Conservation (phyloP, 371 early-diverging fungal species). For the Mucor lusitanicus region DNA sequence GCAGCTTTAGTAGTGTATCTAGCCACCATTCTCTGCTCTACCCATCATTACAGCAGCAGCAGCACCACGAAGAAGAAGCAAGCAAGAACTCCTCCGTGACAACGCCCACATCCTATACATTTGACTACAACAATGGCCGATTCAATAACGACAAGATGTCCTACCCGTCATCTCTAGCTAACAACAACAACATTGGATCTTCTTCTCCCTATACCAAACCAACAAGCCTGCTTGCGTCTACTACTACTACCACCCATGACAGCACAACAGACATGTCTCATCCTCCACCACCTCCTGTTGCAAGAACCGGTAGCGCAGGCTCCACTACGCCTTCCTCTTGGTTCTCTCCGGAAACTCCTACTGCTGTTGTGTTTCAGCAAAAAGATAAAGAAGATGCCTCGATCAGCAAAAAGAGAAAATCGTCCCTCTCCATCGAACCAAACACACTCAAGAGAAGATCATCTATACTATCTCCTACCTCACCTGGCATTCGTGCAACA, state of each 20-base stretch:
- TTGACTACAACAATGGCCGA: slow-evolving; percentile 2
- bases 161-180: background rate
- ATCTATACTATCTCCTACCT: background rate
- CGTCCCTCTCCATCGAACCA: background rate
- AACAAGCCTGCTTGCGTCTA: background rate
- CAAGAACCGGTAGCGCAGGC: slow-evolving; percentile 6
- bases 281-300: background rate
- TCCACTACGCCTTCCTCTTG: slow-evolving; percentile 25
- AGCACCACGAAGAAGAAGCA: slow-evolving; percentile 12
- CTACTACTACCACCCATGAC: background rate
- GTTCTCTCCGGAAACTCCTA: slow-evolving; percentile 29
- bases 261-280: background rate
- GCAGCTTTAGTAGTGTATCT: slow-evolving; percentile 22
- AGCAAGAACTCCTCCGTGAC: slow-evolving; percentile 6
- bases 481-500: slow-evolving; percentile 2
- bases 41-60: background rate
- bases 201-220: slow-evolving; percentile 11
- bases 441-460: slow-evolving; percentile 3
- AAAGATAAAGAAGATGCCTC: background rate
- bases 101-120: slow-evolving; percentile 6
- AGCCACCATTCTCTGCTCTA: slow-evolving; percentile 22
- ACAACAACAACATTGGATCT: background rate
- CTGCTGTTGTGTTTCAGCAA: slow-evolving; percentile 21
- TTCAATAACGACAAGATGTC: background rate
- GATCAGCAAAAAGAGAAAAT: slow-evolving; percentile 2